Evolutionary conservation across 179 eudicot species (phyloP), one percentile per base, ranked within the genome.

Genomic region (Monotropa hypopitys): DNA sequence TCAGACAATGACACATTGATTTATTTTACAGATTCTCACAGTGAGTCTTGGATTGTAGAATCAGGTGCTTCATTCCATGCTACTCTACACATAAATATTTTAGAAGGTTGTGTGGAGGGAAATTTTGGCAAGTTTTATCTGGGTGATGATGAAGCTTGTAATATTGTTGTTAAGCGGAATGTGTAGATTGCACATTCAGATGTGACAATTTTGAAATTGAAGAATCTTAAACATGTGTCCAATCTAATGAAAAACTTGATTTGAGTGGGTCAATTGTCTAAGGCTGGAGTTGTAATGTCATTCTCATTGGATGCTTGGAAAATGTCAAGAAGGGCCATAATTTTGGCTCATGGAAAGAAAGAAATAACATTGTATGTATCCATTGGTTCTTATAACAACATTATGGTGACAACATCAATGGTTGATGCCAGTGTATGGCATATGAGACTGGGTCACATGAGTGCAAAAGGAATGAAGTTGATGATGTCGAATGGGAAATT

Each of bases 401-500:
- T 57, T 42, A 10, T 30, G 16, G 59, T 70, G 30, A 61, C 28
- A 49, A 50, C 72, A 0, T 16, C 5, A 1, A 30, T 8, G 2
- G 33, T 40, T 11, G 46, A 15, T 11, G n/a, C 26, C 2, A 69
- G 13, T 32, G 11, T 15, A 16, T 78, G 70, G 76, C 70, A 71
- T 51, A 1, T 3, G 8, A 72, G 61, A 11, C 61, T 78, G 10
- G 76, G 76, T 1, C 63, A 78, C 59, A 78, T 78, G 62, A 78
- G 80, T 13, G n/a, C 43, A 35, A 78, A 78, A 30, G 32, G 76
- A 28, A 13, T 78, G 61, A 69, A 78, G 23, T 5, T 71, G 8
- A 21, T 71, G 61, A 13, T 28, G 33, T 23, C 70, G 9, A 59
- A 23, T n/a, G 71, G 76, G 7, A 35, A n/a, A 32, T 35, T 78